Evolutionary conservation across 2,329 filamentous ascomycete species (phyloP).

Genomic region (Parastagonospora avenae): DNA sequence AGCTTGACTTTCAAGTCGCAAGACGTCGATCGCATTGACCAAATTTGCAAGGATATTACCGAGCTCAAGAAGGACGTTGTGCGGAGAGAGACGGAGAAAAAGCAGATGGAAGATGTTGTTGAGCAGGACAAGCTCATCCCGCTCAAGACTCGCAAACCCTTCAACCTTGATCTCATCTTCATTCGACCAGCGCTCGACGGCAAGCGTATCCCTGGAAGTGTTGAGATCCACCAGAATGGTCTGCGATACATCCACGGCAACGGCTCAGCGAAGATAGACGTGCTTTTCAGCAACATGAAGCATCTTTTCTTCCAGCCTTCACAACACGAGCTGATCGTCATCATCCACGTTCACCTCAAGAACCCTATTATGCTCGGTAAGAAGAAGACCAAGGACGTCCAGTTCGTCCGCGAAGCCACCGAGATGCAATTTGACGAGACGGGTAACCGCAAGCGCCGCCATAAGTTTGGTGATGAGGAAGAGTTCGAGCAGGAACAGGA

Average conservation of each 20-base stretch:
- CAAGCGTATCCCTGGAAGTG: constrained; percentile 92
- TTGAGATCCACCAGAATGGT: constrained; percentile 99
- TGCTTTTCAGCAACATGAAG: constrained; percentile 97
- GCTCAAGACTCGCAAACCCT: constrained; percentile 89
- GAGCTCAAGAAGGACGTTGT: constrained; percentile 93
- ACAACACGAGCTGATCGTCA: constrained; percentile 92
- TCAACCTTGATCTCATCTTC: constrained; percentile 91
- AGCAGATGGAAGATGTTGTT: constrained; percentile 98
- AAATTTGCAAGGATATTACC: constrained; percentile 90
- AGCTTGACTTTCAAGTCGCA: constrained; percentile 94
- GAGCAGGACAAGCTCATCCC: constrained; percentile 97
- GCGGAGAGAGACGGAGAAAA: constrained; percentile 97
- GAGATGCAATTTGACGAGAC: constrained; percentile 99
- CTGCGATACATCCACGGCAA: constrained; percentile 84
- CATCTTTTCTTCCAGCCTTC: constrained; percentile 99
- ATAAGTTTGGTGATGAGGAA: constrained; percentile 96
- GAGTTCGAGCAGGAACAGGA: constrained; percentile 99
- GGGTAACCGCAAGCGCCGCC: constrained; percentile 95
- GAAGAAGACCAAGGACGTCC: constrained; percentile 98
- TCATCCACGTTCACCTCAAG: constrained; percentile 97
- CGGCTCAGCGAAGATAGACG: constrained; percentile 82
- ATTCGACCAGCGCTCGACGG: constrained; percentile 94
- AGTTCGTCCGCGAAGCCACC: constrained; percentile 96
- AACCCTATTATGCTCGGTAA: constrained; percentile 98
- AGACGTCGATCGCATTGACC: constrained; percentile 84